Evolutionary conservation across 176 grass and related monocot genomes (phyloP), one percentile per base, ranked within the genome.

Genomic region (Canna indica): DNA sequence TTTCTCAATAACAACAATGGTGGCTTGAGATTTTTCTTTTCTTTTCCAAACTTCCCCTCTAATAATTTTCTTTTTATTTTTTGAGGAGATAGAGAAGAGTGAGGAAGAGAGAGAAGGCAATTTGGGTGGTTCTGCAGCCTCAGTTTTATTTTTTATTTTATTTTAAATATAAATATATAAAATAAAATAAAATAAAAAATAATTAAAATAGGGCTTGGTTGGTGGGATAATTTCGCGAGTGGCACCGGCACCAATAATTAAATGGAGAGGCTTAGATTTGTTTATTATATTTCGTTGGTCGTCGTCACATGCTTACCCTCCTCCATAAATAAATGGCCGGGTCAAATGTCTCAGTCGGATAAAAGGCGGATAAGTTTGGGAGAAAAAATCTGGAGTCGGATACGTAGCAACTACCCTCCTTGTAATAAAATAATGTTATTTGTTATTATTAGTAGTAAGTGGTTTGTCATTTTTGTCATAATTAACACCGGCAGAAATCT

Each of bases 101-200:
- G 1, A 42, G 17, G 59, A 60, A 5, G 58, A 65, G n/a, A 79
- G 36, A 38, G 70, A 79, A 34, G 59, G 68, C 87, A 84, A 86
- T 73, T 85, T 76, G 82, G 85, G 85, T 88, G 84, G 75, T 69
- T 84, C 77, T 78, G 75, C 68, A 76, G 70, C 26, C n/a, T 70
- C 80, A 53, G 41, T 71, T 62, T 66, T 52, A 25, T n/a, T 54
- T 54, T 54, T 54, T 18, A 18, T 20, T 15, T 48, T 48, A 10
- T 54, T 54, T 63, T 47, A 46, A 30, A 63, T 63, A 46, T 60
- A 45, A 47, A n/a, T 27, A 58, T 8, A 20, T 42, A 31, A 60
- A 42, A 74, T 65, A 59, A 50, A 67, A 28, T 59, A 12, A 28
- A 6, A 38, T 10, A 67, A 2, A 15, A 3, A 17, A 15, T 1